Percentiles rank a stretch among this genome's conserved stretches.
phyloP scores from a whole-genome alignment of 2,329 filamentous ascomycete species.

The Didymella segeticola region DNA sequence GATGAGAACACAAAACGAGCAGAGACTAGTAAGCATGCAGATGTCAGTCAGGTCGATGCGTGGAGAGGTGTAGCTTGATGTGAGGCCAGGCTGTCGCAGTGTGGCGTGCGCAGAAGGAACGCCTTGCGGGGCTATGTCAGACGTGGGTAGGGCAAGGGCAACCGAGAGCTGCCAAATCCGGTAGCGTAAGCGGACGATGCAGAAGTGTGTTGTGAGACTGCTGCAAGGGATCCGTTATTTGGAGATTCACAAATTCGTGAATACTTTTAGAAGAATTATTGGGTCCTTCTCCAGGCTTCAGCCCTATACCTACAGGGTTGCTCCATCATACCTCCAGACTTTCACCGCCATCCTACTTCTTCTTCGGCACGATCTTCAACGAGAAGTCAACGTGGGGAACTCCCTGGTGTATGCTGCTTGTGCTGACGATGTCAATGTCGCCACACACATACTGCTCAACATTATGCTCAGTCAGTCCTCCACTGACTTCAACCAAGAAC shows the following conservation, averaged over 20 bases:
- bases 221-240: no score
- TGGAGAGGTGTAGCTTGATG: not conserved
- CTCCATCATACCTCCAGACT: slow-evolving; percentile 14
- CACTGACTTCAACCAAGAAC: slow-evolving; percentile 87
- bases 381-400: slow-evolving; percentile 95
- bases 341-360: slow-evolving; percentile 29
- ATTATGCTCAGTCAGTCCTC: slow-evolving; percentile 85
- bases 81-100: not conserved
- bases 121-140: slow-evolving; percentile 8
- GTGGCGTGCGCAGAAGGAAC: not conserved
- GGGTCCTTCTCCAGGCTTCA: not conserved
- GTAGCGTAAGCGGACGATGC: not conserved
- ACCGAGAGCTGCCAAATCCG: not conserved
- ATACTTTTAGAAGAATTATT: not conserved
- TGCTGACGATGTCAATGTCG: slow-evolving; percentile 95
- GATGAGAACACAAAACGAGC: not conserved
- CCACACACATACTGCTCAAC: slow-evolving; percentile 76
- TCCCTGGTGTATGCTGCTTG: slow-evolving; percentile 95
- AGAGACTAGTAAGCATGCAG: not conserved
- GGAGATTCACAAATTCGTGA: not conserved
- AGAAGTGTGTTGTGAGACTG: no score
- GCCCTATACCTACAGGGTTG: not conserved
- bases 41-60: not conserved
- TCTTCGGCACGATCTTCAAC: slow-evolving; percentile 75
- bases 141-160: not conserved